Conservation (phyloP, 2,329 filamentous ascomycete species). For the Apiospora kogelbergensis region DNA sequence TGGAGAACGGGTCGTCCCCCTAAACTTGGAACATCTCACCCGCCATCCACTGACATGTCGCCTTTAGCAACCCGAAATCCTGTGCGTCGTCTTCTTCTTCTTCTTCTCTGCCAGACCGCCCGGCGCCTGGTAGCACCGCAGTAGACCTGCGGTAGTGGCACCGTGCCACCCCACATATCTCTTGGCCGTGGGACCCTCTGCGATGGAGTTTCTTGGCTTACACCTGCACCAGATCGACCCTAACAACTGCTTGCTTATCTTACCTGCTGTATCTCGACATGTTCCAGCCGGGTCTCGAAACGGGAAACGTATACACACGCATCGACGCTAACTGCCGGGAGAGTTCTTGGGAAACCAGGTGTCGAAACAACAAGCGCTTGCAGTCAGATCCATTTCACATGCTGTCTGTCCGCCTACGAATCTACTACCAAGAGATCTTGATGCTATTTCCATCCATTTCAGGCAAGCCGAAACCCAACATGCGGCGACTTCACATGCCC, state of each 20-base stretch:
- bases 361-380: not conserved
- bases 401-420: not conserved
- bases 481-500: not conserved
- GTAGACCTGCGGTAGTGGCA: not conserved
- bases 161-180: not conserved
- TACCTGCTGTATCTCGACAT: not conserved
- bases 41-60: not conserved
- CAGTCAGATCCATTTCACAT: not conserved
- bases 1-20: not conserved
- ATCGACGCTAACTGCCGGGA: not conserved
- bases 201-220: not conserved
- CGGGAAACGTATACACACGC: not conserved
- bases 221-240: slow-evolving; percentile 1
- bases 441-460: slow-evolving; percentile 1
- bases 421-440: not conserved
- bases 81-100: not conserved
- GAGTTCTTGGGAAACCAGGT: not conserved
- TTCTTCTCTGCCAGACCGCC: not conserved
- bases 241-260: not conserved
- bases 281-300: slow-evolving; percentile 3
- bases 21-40: not conserved
- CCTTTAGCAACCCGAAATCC: not conserved
- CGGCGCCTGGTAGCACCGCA: not conserved
- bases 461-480: not conserved
- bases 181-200: not conserved